Base-by-base conservation (phyloP, 1,139 yeast species). In the Taphrina flavorubra region DNA sequence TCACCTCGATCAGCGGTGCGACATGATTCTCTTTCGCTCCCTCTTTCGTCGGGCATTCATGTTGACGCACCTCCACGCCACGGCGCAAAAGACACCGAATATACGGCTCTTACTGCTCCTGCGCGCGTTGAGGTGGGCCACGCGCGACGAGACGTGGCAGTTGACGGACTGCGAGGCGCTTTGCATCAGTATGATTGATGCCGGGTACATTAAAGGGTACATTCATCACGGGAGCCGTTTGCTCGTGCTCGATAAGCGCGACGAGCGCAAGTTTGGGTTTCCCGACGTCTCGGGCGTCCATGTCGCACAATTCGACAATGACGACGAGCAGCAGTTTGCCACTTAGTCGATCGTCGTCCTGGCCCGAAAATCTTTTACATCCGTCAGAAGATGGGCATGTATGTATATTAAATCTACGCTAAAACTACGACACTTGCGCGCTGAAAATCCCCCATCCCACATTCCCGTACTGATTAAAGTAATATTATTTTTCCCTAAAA, bases 151-250 rank as follows among this genome's bases (percentile, higher is more conserved):
- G 58, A 60, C 69, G 46, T 44, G 73, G 73, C 58, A 73, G 70
- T 31, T 72, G 71, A 70, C 74, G 10, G 73, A 73, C 13, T 74
- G 78, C 1, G 83, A 81, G 68, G 74, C 76, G 46, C 71, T 79
- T 7, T 77, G 78, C 59, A 75, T 77, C 8, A 74, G 77, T 56
- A 74, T 81, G 51, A 77, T 79, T 13, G 75, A 77, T 53, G 77
- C 75, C 51, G 80, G 80, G 11, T 75, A 74, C 67, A 73, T 80
- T 69, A 77, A 74, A 68, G 82, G 79, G 7, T 77, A 78, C 37
- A 72, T 80, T 42, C 67, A 49, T 20, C 69, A 70, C 37, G 34
- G 51, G 6, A 62, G 59, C 25, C 36, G 60, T 7, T 25, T 65
- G 20, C 62, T 68, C 39, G 70, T 68, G 51, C 61, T 68, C n/a